Evolutionary conservation across 257 asterid genomes (phyloP).

Genomic region (Solanum commersonii): DNA sequence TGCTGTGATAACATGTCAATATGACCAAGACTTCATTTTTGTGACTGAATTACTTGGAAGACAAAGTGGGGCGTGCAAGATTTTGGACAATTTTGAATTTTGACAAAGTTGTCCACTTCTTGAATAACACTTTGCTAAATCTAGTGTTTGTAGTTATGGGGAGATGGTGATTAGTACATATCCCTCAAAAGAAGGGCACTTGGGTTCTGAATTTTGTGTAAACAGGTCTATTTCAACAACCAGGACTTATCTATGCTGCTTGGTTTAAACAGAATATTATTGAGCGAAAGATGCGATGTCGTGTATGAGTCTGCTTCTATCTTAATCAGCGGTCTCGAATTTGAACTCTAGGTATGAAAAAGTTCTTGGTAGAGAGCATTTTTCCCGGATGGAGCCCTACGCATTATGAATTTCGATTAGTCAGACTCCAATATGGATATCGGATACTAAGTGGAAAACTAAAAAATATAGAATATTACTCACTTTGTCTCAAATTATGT

Average conservation of each 20-base stretch:
- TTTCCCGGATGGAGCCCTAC: fast-evolving
- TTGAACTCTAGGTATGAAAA: no score
- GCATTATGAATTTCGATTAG: fast-evolving
- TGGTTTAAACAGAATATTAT: background rate
- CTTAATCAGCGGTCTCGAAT: fast-evolving
- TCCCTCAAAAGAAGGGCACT: background rate
- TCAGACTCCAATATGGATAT: fast-evolving
- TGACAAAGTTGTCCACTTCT: background rate
- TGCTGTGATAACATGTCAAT: background rate
- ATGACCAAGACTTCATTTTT: background rate
- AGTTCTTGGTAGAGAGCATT: no score
- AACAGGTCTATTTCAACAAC: background rate
- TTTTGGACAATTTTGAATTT: background rate
- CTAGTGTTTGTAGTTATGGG: background rate
- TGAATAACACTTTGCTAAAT: background rate
- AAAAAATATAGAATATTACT: background rate
- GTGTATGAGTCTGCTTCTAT: fast-evolving
- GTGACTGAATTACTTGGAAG: background rate
- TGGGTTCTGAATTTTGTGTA: background rate
- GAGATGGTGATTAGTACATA: background rate
- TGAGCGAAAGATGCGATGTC: fast-evolving
- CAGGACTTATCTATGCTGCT: background rate
- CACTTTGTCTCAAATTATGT: background rate
- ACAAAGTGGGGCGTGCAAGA: background rate
- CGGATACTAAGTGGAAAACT: background rate